A percentile compares a stretch with the other conserved stretches of the same genome.
Conservation (phyloP, 2,329 filamentous ascomycete genomes). For the Bipolaris bicolor region DNA sequence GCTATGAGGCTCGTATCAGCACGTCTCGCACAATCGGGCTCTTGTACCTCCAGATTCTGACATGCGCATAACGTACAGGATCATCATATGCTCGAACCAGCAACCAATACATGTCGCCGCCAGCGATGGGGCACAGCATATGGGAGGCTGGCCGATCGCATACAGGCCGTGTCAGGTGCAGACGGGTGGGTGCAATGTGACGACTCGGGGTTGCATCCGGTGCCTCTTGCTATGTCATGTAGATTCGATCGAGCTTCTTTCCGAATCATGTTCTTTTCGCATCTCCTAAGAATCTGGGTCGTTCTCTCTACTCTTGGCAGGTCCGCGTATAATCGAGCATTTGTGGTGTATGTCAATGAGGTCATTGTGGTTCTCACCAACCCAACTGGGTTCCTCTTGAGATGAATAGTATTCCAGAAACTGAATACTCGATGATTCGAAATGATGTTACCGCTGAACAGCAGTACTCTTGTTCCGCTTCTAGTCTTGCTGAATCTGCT, state of each 20-base stretch:
- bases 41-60: slow-evolving; percentile 10
- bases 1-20: slow-evolving; percentile 8
- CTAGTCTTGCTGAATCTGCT: slow-evolving; percentile 48
- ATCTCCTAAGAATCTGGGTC: slow-evolving; percentile 48
- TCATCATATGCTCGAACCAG: slow-evolving; percentile 3
- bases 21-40: slow-evolving; percentile 5
- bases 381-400: slow-evolving; percentile 32
- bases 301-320: slow-evolving; percentile 51
- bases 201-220: slow-evolving; percentile 1
- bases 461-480: slow-evolving; percentile 32
- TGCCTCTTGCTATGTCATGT: not conserved
- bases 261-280: not conserved
- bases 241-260: not conserved
- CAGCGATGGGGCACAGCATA: slow-evolving; percentile 2
- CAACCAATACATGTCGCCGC: slow-evolving; percentile 14
- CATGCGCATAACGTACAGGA: slow-evolving; percentile 10
- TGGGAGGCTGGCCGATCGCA: not conserved
- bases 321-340: slow-evolving; percentile 53
- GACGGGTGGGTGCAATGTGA: not conserved
- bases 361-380: slow-evolving; percentile 35
- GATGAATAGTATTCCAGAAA: slow-evolving; percentile 28
- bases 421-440: slow-evolving; percentile 23
- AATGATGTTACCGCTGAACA: slow-evolving; percentile 34
- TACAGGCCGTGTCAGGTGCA: slow-evolving; percentile 10
- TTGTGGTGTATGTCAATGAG: slow-evolving; percentile 53